Evolutionary conservation across 148 eudicot species (phyloP).

Genomic region (Arbutus unedo): DNA sequence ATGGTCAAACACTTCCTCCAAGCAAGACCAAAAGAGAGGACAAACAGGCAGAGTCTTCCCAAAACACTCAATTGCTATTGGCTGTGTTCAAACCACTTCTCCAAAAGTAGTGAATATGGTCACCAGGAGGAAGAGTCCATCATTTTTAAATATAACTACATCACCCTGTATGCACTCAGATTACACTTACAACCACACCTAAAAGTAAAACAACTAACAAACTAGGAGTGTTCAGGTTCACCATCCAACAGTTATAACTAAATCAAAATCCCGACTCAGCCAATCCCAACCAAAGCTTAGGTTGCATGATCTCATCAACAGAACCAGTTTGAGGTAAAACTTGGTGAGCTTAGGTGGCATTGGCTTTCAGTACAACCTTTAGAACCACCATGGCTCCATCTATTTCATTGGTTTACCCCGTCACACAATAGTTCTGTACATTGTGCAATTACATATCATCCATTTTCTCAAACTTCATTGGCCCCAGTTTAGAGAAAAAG

Average conservation of each 20-base stretch:
- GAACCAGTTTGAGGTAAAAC: background rate
- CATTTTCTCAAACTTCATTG: background rate
- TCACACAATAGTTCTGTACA: background rate
- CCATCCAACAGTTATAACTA: background rate
- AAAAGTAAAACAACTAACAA: background rate
- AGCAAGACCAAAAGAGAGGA: conserved; percentile 1
- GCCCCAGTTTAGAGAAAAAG: background rate
- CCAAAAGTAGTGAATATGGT: background rate
- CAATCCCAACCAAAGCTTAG: background rate
- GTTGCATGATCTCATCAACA: background rate
- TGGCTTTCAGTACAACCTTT: background rate
- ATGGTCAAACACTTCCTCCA: conserved; percentile 5
- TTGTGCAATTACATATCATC: background rate
- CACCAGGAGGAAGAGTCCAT: background rate
- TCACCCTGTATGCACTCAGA: background rate
- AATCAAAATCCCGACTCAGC: background rate
- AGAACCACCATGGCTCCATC: conserved; percentile 5
- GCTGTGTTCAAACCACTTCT: background rate
- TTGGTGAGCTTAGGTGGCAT: background rate
- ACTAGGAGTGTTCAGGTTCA: background rate
- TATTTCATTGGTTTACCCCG: background rate
- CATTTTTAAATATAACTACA: background rate
- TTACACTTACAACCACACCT: background rate
- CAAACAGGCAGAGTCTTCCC: background rate
- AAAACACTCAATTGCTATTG: background rate